These are phyloP conservation scores for Astrothelium macrocarpum DNA, from an alignment of 495 filamentous ascomycete species.

Conservation along the genomic window DNA sequence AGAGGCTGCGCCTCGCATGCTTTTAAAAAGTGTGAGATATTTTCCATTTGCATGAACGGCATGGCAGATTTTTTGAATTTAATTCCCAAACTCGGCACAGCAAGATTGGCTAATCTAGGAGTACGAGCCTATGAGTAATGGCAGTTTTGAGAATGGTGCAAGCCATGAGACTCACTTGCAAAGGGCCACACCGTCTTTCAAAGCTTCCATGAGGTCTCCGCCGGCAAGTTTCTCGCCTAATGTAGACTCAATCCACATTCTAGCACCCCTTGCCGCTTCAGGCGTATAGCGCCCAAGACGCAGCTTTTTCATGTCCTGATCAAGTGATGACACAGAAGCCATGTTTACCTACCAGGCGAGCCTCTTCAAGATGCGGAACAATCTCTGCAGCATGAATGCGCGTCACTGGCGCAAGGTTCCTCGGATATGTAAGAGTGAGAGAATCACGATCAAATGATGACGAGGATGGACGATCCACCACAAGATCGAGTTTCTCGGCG, in stretches of 20 bases:
- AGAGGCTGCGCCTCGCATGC: constrained; percentile 77
- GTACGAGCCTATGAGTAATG: constrained; percentile 2
- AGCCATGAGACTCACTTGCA: constrained; percentile 58
- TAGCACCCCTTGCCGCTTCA: constrained; percentile 76
- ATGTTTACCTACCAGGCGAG: constrained; percentile 37
- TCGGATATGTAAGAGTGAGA: background rate
- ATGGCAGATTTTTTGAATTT: constrained; percentile 75
- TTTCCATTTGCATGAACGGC: constrained; percentile 99
- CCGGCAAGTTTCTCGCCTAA: constrained; percentile 61
- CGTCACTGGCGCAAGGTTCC: background rate
- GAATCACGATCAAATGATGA: background rate
- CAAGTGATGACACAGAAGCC: constrained; percentile 90
- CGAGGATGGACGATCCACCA: background rate
- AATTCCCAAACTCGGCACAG: constrained; percentile 64
- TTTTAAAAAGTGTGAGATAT: constrained; percentile 91
- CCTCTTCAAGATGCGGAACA: background rate
- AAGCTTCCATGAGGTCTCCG: constrained; percentile 67
- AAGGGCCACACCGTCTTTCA: constrained; percentile 83
- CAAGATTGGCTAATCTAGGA: constrained; percentile 71
- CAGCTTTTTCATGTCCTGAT: constrained; percentile 89
- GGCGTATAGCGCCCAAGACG: constrained; percentile 92
- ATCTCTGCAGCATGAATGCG: background rate
- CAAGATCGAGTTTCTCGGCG: background rate
- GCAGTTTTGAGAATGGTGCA: background rate
- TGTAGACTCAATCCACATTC: constrained; percentile 76